A percentile compares a stretch with the other conserved stretches of the same genome.
Conservation (phyloP, 2,329 filamentous ascomycete genomes). For the Ceratocystis harringtonii region DNA sequence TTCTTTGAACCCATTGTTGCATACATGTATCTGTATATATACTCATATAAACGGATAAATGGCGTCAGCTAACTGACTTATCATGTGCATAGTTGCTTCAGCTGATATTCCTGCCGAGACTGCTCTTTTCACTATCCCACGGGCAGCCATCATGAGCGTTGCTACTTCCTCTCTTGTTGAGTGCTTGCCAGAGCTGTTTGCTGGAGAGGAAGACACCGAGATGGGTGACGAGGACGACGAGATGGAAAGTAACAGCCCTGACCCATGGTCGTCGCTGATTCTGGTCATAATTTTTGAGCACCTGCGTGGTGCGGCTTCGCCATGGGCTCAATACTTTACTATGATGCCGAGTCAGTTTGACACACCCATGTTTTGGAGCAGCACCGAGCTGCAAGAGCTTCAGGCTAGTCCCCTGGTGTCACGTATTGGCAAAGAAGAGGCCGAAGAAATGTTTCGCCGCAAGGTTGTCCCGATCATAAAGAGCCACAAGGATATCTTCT, state of each 20-base stretch:
- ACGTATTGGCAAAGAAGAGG: conserved; percentile 61
- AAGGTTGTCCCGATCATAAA: conserved; percentile 38
- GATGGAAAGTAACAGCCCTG: conserved; percentile 26
- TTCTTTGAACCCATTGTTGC: not conserved
- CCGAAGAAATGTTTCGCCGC: conserved; percentile 51
- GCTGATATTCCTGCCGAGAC: conserved; percentile 58
- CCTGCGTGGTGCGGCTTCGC: conserved; percentile 41
- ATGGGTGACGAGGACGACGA: conserved; percentile 25
- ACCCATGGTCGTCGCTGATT: conserved; percentile 48
- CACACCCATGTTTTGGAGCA: conserved; percentile 81
- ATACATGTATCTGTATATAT: not conserved
- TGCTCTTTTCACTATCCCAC: conserved; percentile 66
- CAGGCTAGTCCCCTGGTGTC: conserved; percentile 61
- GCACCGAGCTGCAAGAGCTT: conserved; percentile 52
- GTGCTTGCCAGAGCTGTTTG: conserved; percentile 41
- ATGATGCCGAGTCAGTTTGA: conserved; percentile 59
- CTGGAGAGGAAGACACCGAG: conserved; percentile 23
- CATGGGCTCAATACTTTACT: conserved; percentile 65
- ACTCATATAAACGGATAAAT: not conserved
- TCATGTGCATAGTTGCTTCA: conserved; percentile 43
- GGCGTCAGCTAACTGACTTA: not conserved
- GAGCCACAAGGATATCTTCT: conserved; percentile 33
- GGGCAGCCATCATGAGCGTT: conserved; percentile 52
- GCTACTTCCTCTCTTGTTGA: conserved; percentile 54
- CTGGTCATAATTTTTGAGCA: conserved; percentile 68